Base-by-base conservation (phyloP, 1,284 basidiomycete species). In the Volvariella surrecta region DNA sequence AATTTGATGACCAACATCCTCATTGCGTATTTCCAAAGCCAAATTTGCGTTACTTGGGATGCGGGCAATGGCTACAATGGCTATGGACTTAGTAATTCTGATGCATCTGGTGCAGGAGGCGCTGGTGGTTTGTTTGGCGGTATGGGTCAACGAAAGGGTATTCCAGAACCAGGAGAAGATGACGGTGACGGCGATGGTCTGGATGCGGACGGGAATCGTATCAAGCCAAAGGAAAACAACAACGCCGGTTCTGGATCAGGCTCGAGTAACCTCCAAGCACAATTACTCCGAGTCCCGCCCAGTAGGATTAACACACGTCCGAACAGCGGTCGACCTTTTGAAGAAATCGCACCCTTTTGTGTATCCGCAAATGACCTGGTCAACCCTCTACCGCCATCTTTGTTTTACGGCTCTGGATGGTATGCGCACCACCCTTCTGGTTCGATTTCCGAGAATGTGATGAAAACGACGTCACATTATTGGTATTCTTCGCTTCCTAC, bases 381-480 rank as follows among this genome's bases (percentile, higher is more conserved):
- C 59, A 95, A 95, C 66, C 94, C 93, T 2, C 71, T 97, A 1
- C 92, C 93, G 9, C 79, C 83, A 0, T 87, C 84, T 18, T 67
- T 94, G 49, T 96, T 97, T 66, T 85, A 82, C 48, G 92, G 91
- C 21, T 84, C 83, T 0, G 94, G 93, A 2, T 97, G 93, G 92
- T 69, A 72, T 45, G 77, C 79, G 1, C 74, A 76, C 56, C 87
- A 91, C 58, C 88, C 90, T 1, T 20, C 56, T 2, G 28, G 40
- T 4, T 4, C 32, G 3, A 9, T 15, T 3, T 20, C 28, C 3
- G 55, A 52, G 0, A 67, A 64, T 15, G 64, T 70, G 34, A 57
- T 74, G 39, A 59, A 69, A 46, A 75, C 75, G 21, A 73, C 75
- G 43, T 72, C 73, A 46, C 89, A 95, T 63, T 95, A 95, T 60